Evolutionary conservation across 2,329 filamentous ascomycete species (phyloP), one percentile per base, ranked within the genome.

Genomic region (Apiospora arundinis): DNA sequence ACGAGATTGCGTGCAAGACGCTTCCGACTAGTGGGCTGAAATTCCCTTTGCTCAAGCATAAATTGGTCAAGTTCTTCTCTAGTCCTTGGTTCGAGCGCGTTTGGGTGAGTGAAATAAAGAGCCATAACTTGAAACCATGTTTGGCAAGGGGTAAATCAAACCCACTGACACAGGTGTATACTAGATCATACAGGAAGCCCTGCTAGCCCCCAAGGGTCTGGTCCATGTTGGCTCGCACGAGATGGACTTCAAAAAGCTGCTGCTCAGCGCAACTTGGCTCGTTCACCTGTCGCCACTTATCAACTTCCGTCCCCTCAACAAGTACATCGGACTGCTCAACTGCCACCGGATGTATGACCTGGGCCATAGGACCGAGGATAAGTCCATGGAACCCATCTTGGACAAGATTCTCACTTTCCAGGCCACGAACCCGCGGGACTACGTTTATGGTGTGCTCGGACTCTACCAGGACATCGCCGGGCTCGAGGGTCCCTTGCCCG

Each of bases 1-100:
- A 56, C 5, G 63, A 67, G 25, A 67, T 45, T 18, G 23, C 63
- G 4, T 16, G 1, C 40, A 25, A 28, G 6, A 42, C 63, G 2
- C n/a, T 45, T 11, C n/a, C 18, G n/a, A 45, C 0, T 18, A 67
- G 23, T 25, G 65, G 6, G 1, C n/a, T 32, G 9, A 16, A 18
- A 0, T 16, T 4, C 21, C 40, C 23, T 0, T 5, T 32, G 9
- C 14, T 28, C 12, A 32, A 46, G 23, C 16, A 32, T 4, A n/a
- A 45, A 3, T n/a, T 67, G 23, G 3, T 28, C 18, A 9, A 6
- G 0, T 67, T 67, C n/a, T 67, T 28, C 40, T 46, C 40, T 7
- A 44, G 65, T 28, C 65, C 40, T 4, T 67, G 65, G 65, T 67
- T 67, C 23, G n/a, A 67, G n/a, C 14, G 65, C 2, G 40, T 46